Conservation (phyloP, 2,329 filamentous ascomycete genomes). For the Cladophialophora bantiana region DNA sequence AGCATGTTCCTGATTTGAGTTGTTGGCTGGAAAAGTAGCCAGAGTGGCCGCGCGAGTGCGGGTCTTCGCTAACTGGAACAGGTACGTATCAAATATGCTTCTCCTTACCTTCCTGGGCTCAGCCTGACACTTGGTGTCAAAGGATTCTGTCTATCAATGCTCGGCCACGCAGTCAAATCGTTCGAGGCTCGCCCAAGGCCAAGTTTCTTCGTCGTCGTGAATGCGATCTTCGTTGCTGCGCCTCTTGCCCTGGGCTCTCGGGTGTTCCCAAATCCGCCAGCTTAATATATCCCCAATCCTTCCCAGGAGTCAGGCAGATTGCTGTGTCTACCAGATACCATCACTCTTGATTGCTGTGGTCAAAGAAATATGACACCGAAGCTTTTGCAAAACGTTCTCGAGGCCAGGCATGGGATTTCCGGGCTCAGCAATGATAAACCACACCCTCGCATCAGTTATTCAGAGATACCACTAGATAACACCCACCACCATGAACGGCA, state of each 20-base stretch:
- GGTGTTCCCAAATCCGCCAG: background rate
- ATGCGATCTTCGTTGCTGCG: conserved; percentile 13
- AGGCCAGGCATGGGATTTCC: background rate
- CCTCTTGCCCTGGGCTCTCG: background rate
- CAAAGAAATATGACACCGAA: conserved; percentile 8
- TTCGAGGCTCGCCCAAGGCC: background rate
- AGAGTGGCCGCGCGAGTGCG: background rate
- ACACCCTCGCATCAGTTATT: background rate
- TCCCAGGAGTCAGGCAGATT: background rate
- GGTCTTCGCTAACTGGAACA: background rate
- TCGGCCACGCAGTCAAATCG: background rate
- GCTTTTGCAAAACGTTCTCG: background rate
- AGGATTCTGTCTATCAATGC: background rate
- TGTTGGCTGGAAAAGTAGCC: background rate
- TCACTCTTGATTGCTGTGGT: background rate
- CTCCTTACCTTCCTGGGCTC: background rate
- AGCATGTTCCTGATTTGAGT: background rate
- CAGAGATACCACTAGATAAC: background rate
- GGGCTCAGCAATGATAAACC: background rate
- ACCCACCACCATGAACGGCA: background rate
- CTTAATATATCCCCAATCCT: background rate
- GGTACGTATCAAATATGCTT: conserved; percentile 13
- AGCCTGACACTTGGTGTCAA: conserved; percentile 10
- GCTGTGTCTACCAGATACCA: background rate
- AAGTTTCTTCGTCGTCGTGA: conserved; percentile 9